Base-by-base conservation (phyloP, 108 stramenopile genomes). In the Skeletonema marinoi region DNA sequence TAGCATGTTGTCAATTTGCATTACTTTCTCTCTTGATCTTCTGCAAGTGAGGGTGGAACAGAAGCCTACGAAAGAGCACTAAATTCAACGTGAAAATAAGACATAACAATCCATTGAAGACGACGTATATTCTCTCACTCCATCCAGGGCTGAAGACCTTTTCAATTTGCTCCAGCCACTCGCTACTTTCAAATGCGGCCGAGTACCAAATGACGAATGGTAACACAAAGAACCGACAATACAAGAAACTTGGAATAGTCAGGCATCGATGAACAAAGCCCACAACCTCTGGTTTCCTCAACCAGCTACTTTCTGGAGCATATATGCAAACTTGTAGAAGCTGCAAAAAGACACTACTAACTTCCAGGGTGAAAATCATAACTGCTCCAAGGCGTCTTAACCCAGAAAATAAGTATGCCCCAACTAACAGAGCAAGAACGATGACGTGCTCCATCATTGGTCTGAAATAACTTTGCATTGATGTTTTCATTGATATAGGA, bases 81-180 rank as follows among this genome's bases (percentile, higher is more conserved):
- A 90, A 67, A 65, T 90, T 91, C 68, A 93, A 68, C 0, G 66
- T 65, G 68, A 90, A 78, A 29, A 87, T 82, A 21, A 90, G 60
- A 31, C 60, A 80, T 56, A 90, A 71, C 16, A 81, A 71, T 3
- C 84, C 77, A 17, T 88, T 86, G 73, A 92, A 90, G n/a, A 79
- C 32, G 0, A 66, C 66, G 71, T 87, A 84, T 21, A 90, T 73
- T 25, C 65, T 78, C 32, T 68, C 36, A 6, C 78, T 86, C 41
- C 71, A 83, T 3, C 91, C 90, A 4, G 88, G 89, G 19, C 88
- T 67, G 44, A 92, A 74, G 48, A 89, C 91, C 31, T 86, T 83
- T 66, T 94, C 93, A 50, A 94, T 78, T 72, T 94, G 91, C 32
- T 87, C 86, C 41, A 94, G 83, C 93, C 93, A 94, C 16, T 85